These are phyloP conservation scores for Cymbomonas tetramitiformis DNA, from an alignment of 139 green algal species.

Conservation along the genomic window DNA sequence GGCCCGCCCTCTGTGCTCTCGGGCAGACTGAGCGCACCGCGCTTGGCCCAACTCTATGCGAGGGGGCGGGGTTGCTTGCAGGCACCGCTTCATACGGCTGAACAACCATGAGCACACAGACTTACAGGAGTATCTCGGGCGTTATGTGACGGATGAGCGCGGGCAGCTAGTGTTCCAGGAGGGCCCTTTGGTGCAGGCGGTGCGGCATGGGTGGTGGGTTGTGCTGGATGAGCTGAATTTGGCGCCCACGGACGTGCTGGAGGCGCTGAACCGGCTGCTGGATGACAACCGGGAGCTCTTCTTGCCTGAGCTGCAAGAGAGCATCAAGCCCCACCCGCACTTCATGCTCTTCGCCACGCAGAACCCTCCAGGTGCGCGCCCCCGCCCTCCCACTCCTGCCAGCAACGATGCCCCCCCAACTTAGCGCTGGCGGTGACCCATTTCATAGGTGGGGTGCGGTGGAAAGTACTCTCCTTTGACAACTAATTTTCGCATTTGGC, in stretches of 20 bases:
- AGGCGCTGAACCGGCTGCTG: constrained; percentile 93
- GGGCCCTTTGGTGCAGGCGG: constrained; percentile 77
- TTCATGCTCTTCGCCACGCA: constrained; percentile 99
- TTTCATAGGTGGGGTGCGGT: not conserved
- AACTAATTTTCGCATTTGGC: no score
- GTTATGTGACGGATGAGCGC: constrained; percentile 55
- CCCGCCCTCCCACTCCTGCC: no score
- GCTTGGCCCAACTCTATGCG: not conserved
- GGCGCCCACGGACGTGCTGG: constrained; percentile 54
- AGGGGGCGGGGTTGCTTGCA: no score
- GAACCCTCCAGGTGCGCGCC: constrained; percentile 77
- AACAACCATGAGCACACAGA: constrained; percentile 99
- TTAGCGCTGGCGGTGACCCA: not conserved
- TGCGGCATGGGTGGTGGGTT: constrained; percentile 80
- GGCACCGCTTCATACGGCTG: constrained; percentile 70
- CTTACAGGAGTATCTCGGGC: constrained; percentile 92
- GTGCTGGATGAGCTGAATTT: constrained; percentile 98
- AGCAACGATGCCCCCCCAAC: constrained; percentile 34
- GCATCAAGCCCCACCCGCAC: constrained; percentile 78
- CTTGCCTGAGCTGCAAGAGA: constrained; percentile 86
- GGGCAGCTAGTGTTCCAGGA: constrained; percentile 66
- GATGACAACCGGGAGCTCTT: constrained; percentile 97
- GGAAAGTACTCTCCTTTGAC: no score
- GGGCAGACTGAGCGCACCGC: no score
- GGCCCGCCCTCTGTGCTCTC: no score